Base-by-base conservation (phyloP, 306 rosid genomes). In the Vigna mungo region DNA sequence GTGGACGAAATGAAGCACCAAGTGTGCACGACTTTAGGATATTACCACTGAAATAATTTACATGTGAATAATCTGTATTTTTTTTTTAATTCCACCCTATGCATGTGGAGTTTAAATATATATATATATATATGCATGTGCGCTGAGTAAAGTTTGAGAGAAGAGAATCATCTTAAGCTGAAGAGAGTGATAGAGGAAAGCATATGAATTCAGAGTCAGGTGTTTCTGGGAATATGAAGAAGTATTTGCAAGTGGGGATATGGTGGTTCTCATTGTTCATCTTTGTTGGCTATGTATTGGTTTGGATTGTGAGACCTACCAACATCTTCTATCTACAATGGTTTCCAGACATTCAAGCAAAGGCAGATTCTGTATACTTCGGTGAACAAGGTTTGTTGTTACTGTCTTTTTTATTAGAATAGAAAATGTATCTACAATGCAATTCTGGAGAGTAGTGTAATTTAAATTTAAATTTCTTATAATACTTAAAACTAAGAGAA, bases 291-390 rank as follows among this genome's bases (percentile, higher is more conserved):
- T 85, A 82, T 68, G 12, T 67, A 6, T 27, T 87, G 78, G 51
- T 89, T 75, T 87, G 84, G 88, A 63, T 82, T 60, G 81, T 87
- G 83, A 77, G 80, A 87, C 91, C 90, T 37, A 85, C 93, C 25
- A 75, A 84, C 66, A 84, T 74, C 3, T 87, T 74, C 73, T 82
- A 71, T 69, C 49, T 78, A 7, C 70, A 76, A 13, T 87, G 90
- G 88, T 14, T 78, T 21, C 88, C 86, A 71, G 16, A 52, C 6
- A 82, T 87, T 76, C 66, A 37, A 75, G 72, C 84, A 52, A 87
- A 86, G 77, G 67, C 87, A 20, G 83, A 84, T 63, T 77, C 90
- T 60, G 80, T 84, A 4, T 87, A 78, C 63, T 87, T 87, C 7
- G 86, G 90, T 3, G 37, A 32, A 49, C 85, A 86, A 87, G 94